Base-by-base conservation (phyloP, 1,284 basidiomycete species). In the Sanghuangporus weigelae region DNA sequence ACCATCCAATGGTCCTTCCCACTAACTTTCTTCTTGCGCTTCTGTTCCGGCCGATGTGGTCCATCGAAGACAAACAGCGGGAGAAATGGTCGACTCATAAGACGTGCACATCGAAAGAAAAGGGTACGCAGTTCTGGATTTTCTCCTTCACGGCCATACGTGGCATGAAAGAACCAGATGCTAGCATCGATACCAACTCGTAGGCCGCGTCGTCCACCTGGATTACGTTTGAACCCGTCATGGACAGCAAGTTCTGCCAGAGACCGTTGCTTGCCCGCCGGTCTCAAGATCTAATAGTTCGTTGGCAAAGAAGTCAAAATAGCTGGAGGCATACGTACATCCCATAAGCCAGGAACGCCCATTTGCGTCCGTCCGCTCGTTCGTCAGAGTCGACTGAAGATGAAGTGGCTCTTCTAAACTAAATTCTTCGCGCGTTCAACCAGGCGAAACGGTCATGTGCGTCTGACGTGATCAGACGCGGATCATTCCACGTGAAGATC, bases 11-110 rank as follows among this genome's bases (percentile, higher is more conserved):
- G 85, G n/a, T 77, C 74, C 16, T 84, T 82, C 64, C 79, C 82
- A 51, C 79, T 83, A 55, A 91, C 84, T 56, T 81, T 78, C 75
- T 90, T 91, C 8, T 89, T 89, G 35, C 95, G 81, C 77, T 99
- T 99, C 69, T 89, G 76, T 2, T 81, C 78, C 0, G 96, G 96
- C 57, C 95, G 83, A 59, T 87, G 82, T 0, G 92, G 90, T 0
- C 96, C 96, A 74, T 99, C 96, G 71, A 98, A 98, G 1, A 98
- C 93, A 73, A 98, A 97, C 1, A 98, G 78, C 0, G 93, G 93
- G 21, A 95, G 81, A 66, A 96, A 84, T 0, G 95, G 94, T 12
- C 86, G 82, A 59, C 82, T 82, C 70, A 93, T 83, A 2, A 98
- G 82, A 11, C 84, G 84, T 36, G 86, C 84, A 71, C 87, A 89